Percentiles rank a stretch among this genome's conserved stretches.
These are phyloP conservation scores for Nissolia schottii DNA, from an alignment of 306 rosid species.

Conservation along the genomic window DNA sequence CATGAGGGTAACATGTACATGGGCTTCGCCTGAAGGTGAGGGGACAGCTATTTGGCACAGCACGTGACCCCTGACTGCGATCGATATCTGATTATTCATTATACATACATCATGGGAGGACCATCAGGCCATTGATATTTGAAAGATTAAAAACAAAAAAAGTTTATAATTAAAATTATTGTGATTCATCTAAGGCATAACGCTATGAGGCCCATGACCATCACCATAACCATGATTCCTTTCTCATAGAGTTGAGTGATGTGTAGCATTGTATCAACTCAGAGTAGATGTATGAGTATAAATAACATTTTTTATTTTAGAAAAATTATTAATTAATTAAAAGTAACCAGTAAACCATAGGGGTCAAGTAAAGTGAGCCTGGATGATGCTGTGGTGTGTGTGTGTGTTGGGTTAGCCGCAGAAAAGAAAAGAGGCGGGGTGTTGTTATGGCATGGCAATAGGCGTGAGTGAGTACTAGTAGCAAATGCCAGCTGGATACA, in stretches of 20 bases:
- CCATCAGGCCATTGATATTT: neutral
- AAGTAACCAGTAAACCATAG: neutral
- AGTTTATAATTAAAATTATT: neutral
- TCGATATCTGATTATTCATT: too few relatives aligned
- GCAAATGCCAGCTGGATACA: conserved; percentile 49
- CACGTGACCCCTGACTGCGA: conserved; percentile 35
- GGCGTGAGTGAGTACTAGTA: conserved; percentile 17
- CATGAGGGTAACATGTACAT: conserved; percentile 28
- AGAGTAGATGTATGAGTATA: too few relatives aligned
- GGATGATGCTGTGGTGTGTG: neutral
- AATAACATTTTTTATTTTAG: too few relatives aligned
- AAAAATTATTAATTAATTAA: too few relatives aligned
- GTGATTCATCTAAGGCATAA: conserved; percentile 4
- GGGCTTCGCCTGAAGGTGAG: conserved; percentile 33
- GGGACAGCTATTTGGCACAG: conserved; percentile 28
- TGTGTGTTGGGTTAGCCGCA: conserved; percentile 10
- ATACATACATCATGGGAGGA: neutral
- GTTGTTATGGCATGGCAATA: conserved; percentile 36
- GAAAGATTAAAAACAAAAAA: neutral
- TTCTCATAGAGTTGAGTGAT: too few relatives aligned
- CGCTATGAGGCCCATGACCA: conserved; percentile 11
- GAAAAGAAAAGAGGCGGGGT: too few relatives aligned
- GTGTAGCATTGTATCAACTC: too few relatives aligned
- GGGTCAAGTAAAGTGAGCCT: neutral
- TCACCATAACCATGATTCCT: neutral